Evolutionary conservation across 2,329 filamentous ascomycete genomes (phyloP).

Genomic region (Colletotrichum sp.): DNA sequence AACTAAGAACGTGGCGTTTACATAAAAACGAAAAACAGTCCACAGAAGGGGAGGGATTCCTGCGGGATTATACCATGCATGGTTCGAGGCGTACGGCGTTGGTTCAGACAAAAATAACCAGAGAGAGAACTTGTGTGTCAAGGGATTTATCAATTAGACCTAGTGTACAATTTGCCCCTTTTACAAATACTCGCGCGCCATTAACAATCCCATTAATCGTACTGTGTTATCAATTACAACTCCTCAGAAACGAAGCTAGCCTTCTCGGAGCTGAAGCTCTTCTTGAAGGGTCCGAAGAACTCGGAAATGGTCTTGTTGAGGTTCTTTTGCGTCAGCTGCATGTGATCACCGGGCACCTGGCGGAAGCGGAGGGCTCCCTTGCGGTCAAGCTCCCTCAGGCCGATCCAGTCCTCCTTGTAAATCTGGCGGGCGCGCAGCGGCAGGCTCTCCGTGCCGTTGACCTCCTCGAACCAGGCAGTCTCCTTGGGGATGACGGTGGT

Average conservation of each 20-base stretch:
- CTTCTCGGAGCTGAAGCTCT: constrained; percentile 35
- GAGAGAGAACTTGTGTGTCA: constrained; percentile 2
- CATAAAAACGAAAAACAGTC: neutral
- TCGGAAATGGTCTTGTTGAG: constrained; percentile 69
- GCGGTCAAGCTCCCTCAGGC: constrained; percentile 78
- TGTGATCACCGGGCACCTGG: constrained; percentile 78
- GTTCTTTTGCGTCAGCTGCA: constrained; percentile 73
- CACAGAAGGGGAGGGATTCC: neutral
- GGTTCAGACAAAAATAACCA: constrained; percentile 16
- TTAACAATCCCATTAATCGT: neutral
- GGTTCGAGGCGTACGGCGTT: constrained; percentile 25
- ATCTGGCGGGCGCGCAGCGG: constrained; percentile 72
- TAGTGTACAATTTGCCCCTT: constrained; percentile 19
- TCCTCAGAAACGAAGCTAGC: constrained; percentile 35
- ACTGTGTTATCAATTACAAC: constrained; percentile 32
- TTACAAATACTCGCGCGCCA: neutral
- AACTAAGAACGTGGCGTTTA: constrained; percentile 32
- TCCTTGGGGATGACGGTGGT: constrained; percentile 88
- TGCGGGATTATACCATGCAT: constrained; percentile 24
- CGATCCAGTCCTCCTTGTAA: constrained; percentile 94
- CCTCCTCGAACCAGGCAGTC: constrained; percentile 88
- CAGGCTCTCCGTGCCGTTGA: constrained; percentile 73
- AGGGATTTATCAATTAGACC: constrained; percentile 5
- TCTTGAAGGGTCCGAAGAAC: constrained; percentile 65
- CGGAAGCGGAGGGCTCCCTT: constrained; percentile 81